Evolutionary conservation across 225 moss, liverwort and hornwort species (phyloP).

Genomic region (Marchantia paleacea): DNA sequence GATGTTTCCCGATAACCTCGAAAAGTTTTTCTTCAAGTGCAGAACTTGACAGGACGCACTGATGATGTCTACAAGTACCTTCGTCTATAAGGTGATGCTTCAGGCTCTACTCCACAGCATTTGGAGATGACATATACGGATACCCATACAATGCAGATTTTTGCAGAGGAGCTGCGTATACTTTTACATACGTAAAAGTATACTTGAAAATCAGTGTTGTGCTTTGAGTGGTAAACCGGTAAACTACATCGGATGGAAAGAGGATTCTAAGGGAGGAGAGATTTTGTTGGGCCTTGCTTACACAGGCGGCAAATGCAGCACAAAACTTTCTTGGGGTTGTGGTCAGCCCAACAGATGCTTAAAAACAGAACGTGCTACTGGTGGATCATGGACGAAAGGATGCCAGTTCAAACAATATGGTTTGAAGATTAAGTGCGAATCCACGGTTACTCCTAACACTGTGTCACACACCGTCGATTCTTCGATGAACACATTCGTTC

Average conservation of each 20-base stretch:
- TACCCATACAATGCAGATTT: background rate
- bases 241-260: constrained; percentile 3
- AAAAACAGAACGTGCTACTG: background rate
- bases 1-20: too few relatives aligned
- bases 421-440: background rate
- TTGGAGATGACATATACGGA: constrained; percentile 9
- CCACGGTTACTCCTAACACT: background rate
- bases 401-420: background rate
- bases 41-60: too few relatives aligned
- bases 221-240: background rate
- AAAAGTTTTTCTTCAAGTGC: too few relatives aligned
- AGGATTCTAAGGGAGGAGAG: too few relatives aligned
- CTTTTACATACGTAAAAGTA: constrained; percentile 1
- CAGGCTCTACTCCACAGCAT: background rate
- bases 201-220: background rate
- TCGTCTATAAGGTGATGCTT: background rate
- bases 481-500: background rate
- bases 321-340: background rate
- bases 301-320: constrained; percentile 12
- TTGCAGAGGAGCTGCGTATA: constrained; percentile 11
- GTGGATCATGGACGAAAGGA: constrained; percentile 11
- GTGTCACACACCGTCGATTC: background rate
- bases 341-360: background rate
- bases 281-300: background rate
- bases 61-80: too few relatives aligned